Evolutionary conservation across 345 rosid genomes (phyloP), one percentile per base, ranked within the genome.

Genomic region (thale cress (Arabidopsis thaliana)): DNA sequence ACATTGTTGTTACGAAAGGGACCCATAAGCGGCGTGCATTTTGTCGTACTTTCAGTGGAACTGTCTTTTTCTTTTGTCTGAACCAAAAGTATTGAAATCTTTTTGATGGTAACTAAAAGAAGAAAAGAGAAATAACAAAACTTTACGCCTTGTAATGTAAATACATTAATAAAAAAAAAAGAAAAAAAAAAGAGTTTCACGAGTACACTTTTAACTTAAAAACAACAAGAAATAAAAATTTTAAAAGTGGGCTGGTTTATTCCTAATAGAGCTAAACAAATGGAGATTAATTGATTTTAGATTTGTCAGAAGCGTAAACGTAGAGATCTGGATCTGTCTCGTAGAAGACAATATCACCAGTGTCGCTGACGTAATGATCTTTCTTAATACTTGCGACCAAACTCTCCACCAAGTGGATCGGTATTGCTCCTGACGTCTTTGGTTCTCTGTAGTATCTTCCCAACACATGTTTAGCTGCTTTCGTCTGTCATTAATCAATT

Each of bases 371-470:
- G 45, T 82, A 92, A 81, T 88, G 96, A 67, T 92, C 96, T 77
- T 86, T 79, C 52, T 65, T 74, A 38, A 89, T 33, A 86, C 95
- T 90, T 41, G 76, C 81, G 1, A 83, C 74, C 12, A 90, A 82
- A 81, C 70, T 83, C 28, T 83, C 79, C 42, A 90, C 60, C 66
- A 93, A 78, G 72, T 90, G 91, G n/a, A 79, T 61, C 8, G 98
- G 98, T 71, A 93, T 58, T 22, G 83, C 84, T 50, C 91, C 93
- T 2, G 94, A 90, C 73, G 78, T 88, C 69, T 80, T 67, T 3
- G 98, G 98, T 70, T 90, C 91, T 7, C 96, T 82, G 65, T 93
- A 93, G 78, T 93, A 93, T 67, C 86, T 87, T 41, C 94, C 98
- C 12, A 93, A 74, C 78, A 93, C 93, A 5, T 83, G 82, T 71